Percentiles rank a stretch among this genome's conserved stretches.
These are phyloP conservation scores for Cyanophora paradoxa DNA, from an alignment of 78 protist species.

Conservation along the genomic window DNA sequence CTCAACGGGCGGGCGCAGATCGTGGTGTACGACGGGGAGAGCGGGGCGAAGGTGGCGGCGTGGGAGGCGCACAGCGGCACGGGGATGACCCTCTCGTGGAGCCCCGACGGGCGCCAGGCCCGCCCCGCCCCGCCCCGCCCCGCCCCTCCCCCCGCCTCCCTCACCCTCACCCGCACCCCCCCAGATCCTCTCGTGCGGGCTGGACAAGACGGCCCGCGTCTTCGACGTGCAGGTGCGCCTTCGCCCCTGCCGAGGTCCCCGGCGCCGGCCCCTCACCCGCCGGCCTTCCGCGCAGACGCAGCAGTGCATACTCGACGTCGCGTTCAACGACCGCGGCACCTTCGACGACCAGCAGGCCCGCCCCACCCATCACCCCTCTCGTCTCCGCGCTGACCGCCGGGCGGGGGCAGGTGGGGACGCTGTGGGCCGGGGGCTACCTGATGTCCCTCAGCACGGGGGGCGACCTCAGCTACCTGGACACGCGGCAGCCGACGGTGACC, in stretches of 20 bases:
- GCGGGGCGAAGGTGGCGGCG: conserved; percentile 63
- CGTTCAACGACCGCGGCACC: too few species aligned
- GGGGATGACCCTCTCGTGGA: background rate
- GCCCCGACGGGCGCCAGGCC: conserved; percentile 49
- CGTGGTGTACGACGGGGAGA: conserved; percentile 76
- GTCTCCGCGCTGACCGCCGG: background rate
- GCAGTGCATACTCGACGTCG: background rate
- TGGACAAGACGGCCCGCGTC: conserved; percentile 72
- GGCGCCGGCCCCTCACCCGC: too few species aligned
- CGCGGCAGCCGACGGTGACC: background rate
- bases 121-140: too few species aligned
- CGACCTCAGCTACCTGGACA: background rate
- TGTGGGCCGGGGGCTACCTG: too few species aligned
- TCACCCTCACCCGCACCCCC: conserved; percentile 47
- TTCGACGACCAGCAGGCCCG: background rate
- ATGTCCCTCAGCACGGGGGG: background rate
- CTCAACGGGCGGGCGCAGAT: background rate
- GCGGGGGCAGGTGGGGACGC: too few species aligned
- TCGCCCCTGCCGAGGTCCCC: too few species aligned
- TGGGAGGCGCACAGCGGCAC: conserved; percentile 12
- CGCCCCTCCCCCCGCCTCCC: too few species aligned
- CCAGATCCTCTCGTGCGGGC: conserved; percentile 65
- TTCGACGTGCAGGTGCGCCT: too few species aligned
- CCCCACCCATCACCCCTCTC: background rate
- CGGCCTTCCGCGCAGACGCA: background rate